A percentile compares a stretch with the other conserved stretches of the same genome.
Conservation (phyloP, 352 stramenopile species). For the Phytophthora foliorum region DNA sequence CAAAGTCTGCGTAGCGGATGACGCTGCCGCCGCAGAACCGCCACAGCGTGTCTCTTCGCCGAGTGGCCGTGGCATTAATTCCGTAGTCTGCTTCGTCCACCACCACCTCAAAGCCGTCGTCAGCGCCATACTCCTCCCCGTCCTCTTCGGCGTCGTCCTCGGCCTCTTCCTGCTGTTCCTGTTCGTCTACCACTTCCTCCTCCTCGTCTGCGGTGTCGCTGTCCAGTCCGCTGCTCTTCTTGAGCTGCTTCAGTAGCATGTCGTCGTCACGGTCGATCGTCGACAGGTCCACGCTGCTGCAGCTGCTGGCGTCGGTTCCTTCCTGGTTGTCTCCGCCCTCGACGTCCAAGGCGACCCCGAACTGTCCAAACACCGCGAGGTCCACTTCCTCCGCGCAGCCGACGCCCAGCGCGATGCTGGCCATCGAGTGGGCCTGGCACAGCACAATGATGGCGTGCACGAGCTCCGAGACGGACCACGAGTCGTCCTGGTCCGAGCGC, state of each 20-base stretch:
- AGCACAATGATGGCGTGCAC: conserved; percentile 90
- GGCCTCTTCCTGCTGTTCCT: conserved; percentile 32
- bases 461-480: conserved; percentile 89
- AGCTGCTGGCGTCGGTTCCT: conserved; percentile 52
- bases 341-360: conserved; percentile 56
- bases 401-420: conserved; percentile 79
- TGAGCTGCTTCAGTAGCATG: conserved; percentile 74
- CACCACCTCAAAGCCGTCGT: conserved; percentile 61
- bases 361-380: conserved; percentile 71
- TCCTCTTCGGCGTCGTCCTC: conserved; percentile 43
- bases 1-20: conserved; percentile 87
- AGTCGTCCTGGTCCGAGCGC: conserved; percentile 74
- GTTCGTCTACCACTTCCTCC: conserved; percentile 45
- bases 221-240: conserved; percentile 64
- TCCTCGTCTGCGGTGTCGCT: conserved; percentile 73
- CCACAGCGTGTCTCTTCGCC: conserved; percentile 79
- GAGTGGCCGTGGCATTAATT: conserved; percentile 39
- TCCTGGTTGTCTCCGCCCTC: conserved; percentile 40
- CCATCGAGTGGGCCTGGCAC: conserved; percentile 87
- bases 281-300: conserved; percentile 73
- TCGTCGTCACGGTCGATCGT: conserved; percentile 81
- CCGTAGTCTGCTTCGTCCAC: conserved; percentile 63
- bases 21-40: conserved; percentile 85
- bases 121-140: conserved; percentile 39
- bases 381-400: conserved; percentile 85